A percentile compares a stretch with the other conserved stretches of the same genome.
Evolutionary conservation across 495 filamentous ascomycete species (phyloP).

Genomic region (Penicillium ucsense): DNA sequence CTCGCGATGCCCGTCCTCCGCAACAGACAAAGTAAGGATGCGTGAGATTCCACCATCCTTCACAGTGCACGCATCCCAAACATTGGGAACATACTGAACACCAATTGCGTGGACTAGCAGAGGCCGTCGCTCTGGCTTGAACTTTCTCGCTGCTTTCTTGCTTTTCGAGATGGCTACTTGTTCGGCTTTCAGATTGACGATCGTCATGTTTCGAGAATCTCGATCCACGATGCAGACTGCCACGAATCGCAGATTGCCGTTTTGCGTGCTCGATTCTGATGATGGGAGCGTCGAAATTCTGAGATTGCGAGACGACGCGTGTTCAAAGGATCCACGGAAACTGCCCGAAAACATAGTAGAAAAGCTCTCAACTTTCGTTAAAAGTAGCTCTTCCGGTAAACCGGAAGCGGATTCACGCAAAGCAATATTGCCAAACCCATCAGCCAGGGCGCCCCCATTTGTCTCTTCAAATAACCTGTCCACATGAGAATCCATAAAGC

Average conservation of each 20-base stretch:
- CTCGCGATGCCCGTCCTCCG: conserved; percentile 49
- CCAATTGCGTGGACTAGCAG: conserved; percentile 32
- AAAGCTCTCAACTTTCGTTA: conserved; percentile 64
- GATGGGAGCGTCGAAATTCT: conserved; percentile 59
- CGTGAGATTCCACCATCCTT: conserved; percentile 57
- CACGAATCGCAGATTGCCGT: conserved; percentile 32
- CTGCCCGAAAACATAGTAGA: conserved; percentile 49
- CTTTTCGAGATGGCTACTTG: conserved; percentile 23
- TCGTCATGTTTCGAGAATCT: conserved; percentile 54
- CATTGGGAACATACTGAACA: conserved; percentile 37
- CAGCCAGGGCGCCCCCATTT: conserved; percentile 50
- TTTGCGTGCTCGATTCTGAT: conserved; percentile 32
- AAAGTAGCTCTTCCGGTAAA: conserved; percentile 61
- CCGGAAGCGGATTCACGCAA: conserved; percentile 61
- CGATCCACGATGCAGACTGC: conserved; percentile 61
- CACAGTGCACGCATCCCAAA: conserved; percentile 67
- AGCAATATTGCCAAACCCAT: conserved; percentile 61
- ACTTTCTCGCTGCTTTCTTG: conserved; percentile 18
- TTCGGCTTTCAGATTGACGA: conserved; percentile 49
- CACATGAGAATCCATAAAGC: conserved; percentile 55
- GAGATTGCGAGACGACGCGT: conserved; percentile 33
- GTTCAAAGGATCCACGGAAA: conserved; percentile 43
- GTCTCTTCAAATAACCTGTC: conserved; percentile 68
- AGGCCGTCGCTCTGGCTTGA: conserved; percentile 20
- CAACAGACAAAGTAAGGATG: conserved; percentile 60